Evolutionary conservation across 2,329 filamentous ascomycete genomes (phyloP).

Genomic region (Lithohypha guttulata): DNA sequence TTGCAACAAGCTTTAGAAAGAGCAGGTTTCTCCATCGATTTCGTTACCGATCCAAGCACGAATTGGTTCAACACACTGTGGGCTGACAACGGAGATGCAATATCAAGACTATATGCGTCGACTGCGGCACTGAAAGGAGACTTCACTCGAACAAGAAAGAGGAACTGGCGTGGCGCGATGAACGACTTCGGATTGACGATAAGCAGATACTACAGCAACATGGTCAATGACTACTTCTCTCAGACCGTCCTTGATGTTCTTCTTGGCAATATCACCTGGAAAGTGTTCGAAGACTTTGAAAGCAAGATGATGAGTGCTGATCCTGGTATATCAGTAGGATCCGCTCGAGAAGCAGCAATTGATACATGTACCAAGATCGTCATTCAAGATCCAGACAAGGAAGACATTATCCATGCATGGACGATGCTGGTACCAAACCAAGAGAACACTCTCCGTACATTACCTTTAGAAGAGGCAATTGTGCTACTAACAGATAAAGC

Average conservation of each 20-base stretch:
- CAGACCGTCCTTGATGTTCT: constrained; percentile 93
- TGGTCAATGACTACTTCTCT: constrained; percentile 95
- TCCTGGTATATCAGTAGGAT: constrained; percentile 74
- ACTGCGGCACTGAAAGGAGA: constrained; percentile 95
- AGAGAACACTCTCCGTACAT: constrained; percentile 56
- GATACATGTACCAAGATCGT: constrained; percentile 81
- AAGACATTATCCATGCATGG: constrained; percentile 84
- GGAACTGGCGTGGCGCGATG: constrained; percentile 80
- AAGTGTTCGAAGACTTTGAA: constrained; percentile 90
- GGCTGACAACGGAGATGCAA: constrained; percentile 95
- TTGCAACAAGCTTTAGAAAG: constrained; percentile 68
- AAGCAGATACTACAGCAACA: constrained; percentile 65
- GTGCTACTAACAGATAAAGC: constrained; percentile 76
- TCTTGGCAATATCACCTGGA: constrained; percentile 72
- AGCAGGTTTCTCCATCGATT: constrained; percentile 64
- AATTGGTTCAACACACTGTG: constrained; percentile 93
- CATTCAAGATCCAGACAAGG: constrained; percentile 60
- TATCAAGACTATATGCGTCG: constrained; percentile 90
- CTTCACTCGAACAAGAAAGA: constrained; percentile 75
- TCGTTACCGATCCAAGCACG: constrained; percentile 66
- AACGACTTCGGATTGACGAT: constrained; percentile 86
- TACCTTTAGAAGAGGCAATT: constrained; percentile 79
- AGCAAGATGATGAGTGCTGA: constrained; percentile 87
- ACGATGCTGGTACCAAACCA: constrained; percentile 67
- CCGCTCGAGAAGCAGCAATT: constrained; percentile 78